phyloP scores from a whole-genome alignment of 164 flowering plant species.

The Berberis thunbergii region DNA sequence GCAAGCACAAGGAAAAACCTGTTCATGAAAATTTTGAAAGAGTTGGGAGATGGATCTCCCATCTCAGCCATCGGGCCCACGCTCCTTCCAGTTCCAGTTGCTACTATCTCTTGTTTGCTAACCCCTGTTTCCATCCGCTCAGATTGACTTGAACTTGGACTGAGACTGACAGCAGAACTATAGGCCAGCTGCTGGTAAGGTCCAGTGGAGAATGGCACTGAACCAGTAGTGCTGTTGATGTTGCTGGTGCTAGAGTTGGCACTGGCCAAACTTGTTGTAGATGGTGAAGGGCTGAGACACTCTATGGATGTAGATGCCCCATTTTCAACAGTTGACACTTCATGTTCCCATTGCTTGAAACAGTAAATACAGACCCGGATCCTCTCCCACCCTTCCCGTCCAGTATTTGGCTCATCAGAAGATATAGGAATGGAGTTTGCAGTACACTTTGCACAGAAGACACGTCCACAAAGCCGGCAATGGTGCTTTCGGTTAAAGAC shows the following conservation, averaged over 20 bases:
- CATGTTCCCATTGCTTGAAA: conserved; percentile 69
- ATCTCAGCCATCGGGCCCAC: conserved; percentile 19
- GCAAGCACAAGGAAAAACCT: conserved; percentile 29
- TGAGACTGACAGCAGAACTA: conserved; percentile 28
- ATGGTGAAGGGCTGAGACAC: conserved; percentile 52
- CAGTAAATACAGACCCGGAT: conserved; percentile 84
- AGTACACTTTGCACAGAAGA: conserved; percentile 91
- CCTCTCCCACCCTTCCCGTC: conserved; percentile 55
- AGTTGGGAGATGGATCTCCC: conserved; percentile 31
- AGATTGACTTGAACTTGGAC: conserved; percentile 19
- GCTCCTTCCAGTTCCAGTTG: conserved; percentile 19
- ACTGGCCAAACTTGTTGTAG: conserved; percentile 65
- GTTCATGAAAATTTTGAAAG: conserved; percentile 35
- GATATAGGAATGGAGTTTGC: conserved; percentile 62
- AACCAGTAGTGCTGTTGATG: conserved; percentile 42
- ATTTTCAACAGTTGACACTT: conserved; percentile 29
- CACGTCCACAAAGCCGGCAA: conserved; percentile 85
- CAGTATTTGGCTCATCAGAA: conserved; percentile 27
- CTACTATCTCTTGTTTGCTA: conserved; percentile 31
- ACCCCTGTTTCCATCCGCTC: conserved; percentile 25
- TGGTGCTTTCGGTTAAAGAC: conserved; percentile 83
- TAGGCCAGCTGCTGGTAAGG: conserved; percentile 38
- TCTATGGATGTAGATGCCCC: conserved; percentile 27
- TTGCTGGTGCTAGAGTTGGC: conserved; percentile 51
- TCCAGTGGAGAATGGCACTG: conserved; percentile 44